A percentile compares a stretch with the other conserved stretches of the same genome.
These are phyloP conservation scores for Vigna mungo DNA, from an alignment of 306 rosid species.

Conservation along the genomic window DNA sequence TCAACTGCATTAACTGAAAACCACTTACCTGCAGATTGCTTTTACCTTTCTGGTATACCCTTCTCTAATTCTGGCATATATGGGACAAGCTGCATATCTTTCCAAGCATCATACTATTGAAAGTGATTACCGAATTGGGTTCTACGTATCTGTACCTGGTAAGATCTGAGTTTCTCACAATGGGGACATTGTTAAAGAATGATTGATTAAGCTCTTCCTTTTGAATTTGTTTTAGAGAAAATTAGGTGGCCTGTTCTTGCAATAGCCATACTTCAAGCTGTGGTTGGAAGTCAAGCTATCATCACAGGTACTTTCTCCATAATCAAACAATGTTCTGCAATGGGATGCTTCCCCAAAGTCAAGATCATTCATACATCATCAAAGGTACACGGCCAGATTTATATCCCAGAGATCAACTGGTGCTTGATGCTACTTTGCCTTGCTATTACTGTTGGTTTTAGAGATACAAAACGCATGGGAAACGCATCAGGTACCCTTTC, in stretches of 20 bases:
- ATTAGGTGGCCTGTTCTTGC: constrained; percentile 93
- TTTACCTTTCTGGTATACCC: constrained; percentile 92
- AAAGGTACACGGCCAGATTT: constrained; percentile 90
- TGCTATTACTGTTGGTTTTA: constrained; percentile 86
- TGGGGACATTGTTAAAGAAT: background rate
- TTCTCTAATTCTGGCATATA: constrained; percentile 84
- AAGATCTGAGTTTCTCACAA: constrained; percentile 40
- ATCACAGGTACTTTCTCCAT: constrained; percentile 96
- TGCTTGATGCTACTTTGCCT: constrained; percentile 83
- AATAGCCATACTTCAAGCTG: constrained; percentile 95
- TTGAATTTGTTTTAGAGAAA: constrained; percentile 50
- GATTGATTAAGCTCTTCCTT: constrained; percentile 1
- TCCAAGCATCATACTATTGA: constrained; percentile 72
- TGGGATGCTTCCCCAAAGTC: constrained; percentile 94
- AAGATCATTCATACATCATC: constrained; percentile 88
- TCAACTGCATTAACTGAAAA: constrained; percentile 42
- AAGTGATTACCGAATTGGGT: constrained; percentile 79
- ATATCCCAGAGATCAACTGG: constrained; percentile 97
- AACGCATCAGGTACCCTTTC: constrained; percentile 84
- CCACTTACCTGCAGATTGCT: constrained; percentile 78
- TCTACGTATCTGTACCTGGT: constrained; percentile 98
- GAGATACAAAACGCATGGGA: constrained; percentile 96
- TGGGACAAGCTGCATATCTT: constrained; percentile 99
- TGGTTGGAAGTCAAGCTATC: constrained; percentile 97
- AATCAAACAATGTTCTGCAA: constrained; percentile 88